A percentile compares a stretch with the other conserved stretches of the same genome.
These are phyloP conservation scores for Candida railenensis DNA, from an alignment of 805 yeast species.

Conservation along the genomic window DNA sequence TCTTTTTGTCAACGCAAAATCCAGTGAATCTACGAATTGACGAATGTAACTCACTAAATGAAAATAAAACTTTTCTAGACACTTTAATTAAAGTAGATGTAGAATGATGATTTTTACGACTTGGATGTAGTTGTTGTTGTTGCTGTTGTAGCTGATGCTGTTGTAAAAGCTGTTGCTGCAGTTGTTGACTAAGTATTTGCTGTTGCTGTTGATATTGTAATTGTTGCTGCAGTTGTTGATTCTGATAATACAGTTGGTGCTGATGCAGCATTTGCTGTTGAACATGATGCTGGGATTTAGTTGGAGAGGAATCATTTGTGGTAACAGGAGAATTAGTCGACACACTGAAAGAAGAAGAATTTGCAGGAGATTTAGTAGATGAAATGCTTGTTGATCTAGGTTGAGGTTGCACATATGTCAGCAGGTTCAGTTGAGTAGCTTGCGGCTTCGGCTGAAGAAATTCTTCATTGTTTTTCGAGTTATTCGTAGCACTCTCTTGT, in stretches of 20 bases:
- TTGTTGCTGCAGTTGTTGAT: neutral
- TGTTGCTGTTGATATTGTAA: neutral
- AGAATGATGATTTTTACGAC: slow-evolving; percentile 11
- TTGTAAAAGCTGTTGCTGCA: slow-evolving; percentile 8
- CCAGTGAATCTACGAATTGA: slow-evolving; percentile 56
- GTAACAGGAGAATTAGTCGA: neutral
- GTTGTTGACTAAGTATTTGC: slow-evolving; percentile 2
- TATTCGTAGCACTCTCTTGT: neutral
- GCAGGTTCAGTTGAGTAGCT: neutral
- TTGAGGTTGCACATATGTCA: neutral
- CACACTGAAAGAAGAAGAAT: neutral
- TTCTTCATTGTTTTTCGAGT: neutral
- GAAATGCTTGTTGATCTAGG: neutral
- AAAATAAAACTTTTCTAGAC: slow-evolving; percentile 60
- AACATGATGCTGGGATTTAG: neutral
- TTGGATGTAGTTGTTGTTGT: neutral
- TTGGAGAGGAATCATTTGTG: neutral
- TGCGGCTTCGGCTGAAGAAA: neutral
- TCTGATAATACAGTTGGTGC: neutral
- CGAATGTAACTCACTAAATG: slow-evolving; percentile 64
- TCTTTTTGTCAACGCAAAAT: slow-evolving; percentile 54
- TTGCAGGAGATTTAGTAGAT: neutral
- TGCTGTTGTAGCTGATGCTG: slow-evolving; percentile 5
- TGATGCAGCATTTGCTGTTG: slow-evolving; percentile 1
- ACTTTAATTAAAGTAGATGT: slow-evolving; percentile 35